Percentiles rank a stretch among this genome's conserved stretches.
Evolutionary conservation across 768 basidiomycete species (phyloP).

Genomic region (Lentinula guzmanii): DNA sequence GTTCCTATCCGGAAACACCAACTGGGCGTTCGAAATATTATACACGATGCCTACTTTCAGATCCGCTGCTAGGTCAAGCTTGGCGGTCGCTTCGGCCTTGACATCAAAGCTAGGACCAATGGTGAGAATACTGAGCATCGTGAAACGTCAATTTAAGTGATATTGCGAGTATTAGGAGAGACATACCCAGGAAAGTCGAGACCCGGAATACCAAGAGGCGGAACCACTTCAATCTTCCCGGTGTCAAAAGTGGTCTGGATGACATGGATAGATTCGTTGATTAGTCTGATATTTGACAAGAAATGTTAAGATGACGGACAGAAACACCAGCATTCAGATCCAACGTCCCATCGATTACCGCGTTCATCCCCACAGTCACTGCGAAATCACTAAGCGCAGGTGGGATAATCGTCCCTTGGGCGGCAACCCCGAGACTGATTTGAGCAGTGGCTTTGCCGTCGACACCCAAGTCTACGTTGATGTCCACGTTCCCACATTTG

Average conservation of each 20-base stretch:
- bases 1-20: not conserved
- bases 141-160: not conserved
- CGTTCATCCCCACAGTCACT: constrained; percentile 26
- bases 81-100: constrained; percentile 1
- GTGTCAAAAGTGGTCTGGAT: constrained; percentile 33
- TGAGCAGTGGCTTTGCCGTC: constrained; percentile 23
- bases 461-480: constrained; percentile 23
- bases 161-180: not conserved
- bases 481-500: constrained; percentile 13
- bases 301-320: constrained; percentile 18
- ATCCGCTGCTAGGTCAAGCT: constrained; percentile 1
- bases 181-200: constrained; percentile 42
- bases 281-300: not conserved
- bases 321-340: constrained; percentile 28
- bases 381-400: constrained; percentile 31
- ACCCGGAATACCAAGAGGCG: constrained; percentile 35
- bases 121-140: not conserved
- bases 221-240: constrained; percentile 32
- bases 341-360: constrained; percentile 32
- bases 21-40: not conserved
- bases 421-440: constrained; percentile 32
- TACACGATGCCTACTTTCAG: not conserved
- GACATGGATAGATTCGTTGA: not conserved
- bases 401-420: constrained; percentile 38
- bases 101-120: constrained; percentile 4